A percentile compares a stretch with the other conserved stretches of the same genome.
Conservation (phyloP, 345 rosid species). For the Limnanthes douglasii region DNA sequence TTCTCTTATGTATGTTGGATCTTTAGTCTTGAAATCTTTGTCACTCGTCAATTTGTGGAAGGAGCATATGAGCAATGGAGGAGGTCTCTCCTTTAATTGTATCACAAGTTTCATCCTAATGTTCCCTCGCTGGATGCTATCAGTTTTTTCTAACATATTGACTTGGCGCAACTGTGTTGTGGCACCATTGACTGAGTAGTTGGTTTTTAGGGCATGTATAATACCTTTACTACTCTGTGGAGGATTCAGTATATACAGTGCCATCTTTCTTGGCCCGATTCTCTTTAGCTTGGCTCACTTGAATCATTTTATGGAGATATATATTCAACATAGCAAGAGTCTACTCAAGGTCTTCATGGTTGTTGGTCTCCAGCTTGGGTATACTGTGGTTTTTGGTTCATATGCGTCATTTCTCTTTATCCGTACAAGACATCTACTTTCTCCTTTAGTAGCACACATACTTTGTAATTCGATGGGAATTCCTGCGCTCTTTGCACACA, state of each 20-base stretch:
- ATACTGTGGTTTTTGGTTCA: constrained; percentile 78
- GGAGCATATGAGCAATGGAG: constrained; percentile 21
- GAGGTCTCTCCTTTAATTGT: constrained; percentile 11
- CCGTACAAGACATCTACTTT: constrained; percentile 68
- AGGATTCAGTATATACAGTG: constrained; percentile 39
- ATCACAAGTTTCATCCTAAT: constrained; percentile 15
- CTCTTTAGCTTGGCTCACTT: constrained; percentile 94
- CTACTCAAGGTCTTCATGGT: constrained; percentile 41
- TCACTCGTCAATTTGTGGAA: constrained; percentile 31
- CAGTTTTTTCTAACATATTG: constrained; percentile 29
- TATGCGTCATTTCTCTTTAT: constrained; percentile 87
- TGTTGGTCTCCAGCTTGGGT: constrained; percentile 84
- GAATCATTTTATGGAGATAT: constrained; percentile 83
- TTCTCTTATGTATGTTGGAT: constrained; percentile 61
- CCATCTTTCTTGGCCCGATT: constrained; percentile 62
- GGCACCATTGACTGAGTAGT: constrained; percentile 95
- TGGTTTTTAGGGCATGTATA: constrained; percentile 90
- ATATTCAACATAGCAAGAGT: constrained; percentile 45
- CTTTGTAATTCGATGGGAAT: constrained; percentile 93
- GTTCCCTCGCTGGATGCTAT: constrained; percentile 11
- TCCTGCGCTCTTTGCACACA: constrained; percentile 40
- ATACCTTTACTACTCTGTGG: constrained; percentile 89
- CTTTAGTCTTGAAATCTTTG: constrained; percentile 27
- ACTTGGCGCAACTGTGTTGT: constrained; percentile 65
- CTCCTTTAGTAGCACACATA: constrained; percentile 65